Evolutionary conservation across 345 rosid species (phyloP).

Genomic region (Alliaria petiolata): DNA sequence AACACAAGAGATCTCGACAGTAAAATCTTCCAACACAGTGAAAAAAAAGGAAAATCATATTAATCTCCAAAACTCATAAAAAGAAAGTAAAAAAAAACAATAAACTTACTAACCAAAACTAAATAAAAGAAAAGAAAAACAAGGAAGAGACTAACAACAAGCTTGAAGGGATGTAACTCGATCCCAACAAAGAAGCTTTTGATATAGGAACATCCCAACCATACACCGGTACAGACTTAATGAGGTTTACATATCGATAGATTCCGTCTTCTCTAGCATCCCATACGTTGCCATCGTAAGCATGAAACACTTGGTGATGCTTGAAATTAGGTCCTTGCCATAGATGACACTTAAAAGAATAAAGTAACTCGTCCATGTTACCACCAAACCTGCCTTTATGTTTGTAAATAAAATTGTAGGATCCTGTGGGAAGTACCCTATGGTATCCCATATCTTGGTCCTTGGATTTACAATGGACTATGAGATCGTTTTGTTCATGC

Average conservation of each 20-base stretch:
- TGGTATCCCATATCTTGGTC: constrained; percentile 5
- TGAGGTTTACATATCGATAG: too few species aligned
- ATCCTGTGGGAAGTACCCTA: constrained; percentile 7
- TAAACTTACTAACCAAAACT: neutral
- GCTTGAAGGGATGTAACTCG: neutral
- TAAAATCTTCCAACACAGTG: too few species aligned
- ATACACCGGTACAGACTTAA: neutral
- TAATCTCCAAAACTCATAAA: too few species aligned
- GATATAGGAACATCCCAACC: constrained; percentile 1
- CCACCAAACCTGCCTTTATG: too few species aligned
- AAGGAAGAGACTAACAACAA: constrained; percentile 1
- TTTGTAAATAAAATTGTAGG: neutral
- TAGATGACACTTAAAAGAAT: neutral
- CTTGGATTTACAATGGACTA: neutral
- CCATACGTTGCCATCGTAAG: neutral
- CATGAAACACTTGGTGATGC: constrained; percentile 1
- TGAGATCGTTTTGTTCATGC: neutral
- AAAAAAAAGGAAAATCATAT: too few species aligned
- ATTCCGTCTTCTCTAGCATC: constrained; percentile 16
- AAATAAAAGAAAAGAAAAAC: neutral
- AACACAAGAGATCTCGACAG: too few species aligned
- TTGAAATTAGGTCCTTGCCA: constrained; percentile 14
- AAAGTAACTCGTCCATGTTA: too few species aligned
- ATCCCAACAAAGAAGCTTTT: constrained; percentile 2
- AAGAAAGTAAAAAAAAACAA: neutral